Conservation (phyloP, 768 basidiomycete species). For the Tephrocybe sp. region DNA sequence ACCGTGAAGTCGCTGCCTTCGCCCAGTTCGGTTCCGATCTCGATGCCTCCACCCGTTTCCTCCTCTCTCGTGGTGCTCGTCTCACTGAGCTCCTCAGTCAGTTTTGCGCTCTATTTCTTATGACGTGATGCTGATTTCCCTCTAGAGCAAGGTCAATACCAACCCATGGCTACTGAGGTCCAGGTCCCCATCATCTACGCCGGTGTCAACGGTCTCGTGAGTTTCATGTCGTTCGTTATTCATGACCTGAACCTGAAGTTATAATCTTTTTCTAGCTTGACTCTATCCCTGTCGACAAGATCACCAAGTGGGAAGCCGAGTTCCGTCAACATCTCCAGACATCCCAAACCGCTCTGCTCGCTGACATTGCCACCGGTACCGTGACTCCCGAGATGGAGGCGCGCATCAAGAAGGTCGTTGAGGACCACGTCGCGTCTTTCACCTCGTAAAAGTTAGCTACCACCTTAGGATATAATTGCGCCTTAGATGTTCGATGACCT, state of each 20-base stretch:
- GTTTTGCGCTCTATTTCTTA: conserved; percentile 23
- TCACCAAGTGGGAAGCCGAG: conserved; percentile 89
- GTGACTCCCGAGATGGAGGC: conserved; percentile 90
- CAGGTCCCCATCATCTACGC: conserved; percentile 99
- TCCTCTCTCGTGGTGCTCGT: conserved; percentile 96
- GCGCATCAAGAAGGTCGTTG: conserved; percentile 93
- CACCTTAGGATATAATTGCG: conserved; percentile 14
- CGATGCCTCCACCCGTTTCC: conserved; percentile 98
- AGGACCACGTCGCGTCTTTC: conserved; percentile 85
- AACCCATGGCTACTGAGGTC: conserved; percentile 90
- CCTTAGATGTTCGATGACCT: conserved; percentile 17
- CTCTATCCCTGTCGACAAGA: conserved; percentile 91
- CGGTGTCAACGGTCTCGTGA: conserved; percentile 97
- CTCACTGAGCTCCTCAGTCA: conserved; percentile 92
- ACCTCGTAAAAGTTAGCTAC: conserved; percentile 45
- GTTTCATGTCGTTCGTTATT: conserved; percentile 29
- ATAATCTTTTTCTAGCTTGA: conserved; percentile 62
- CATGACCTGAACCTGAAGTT: not conserved
- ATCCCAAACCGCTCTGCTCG: conserved; percentile 72
- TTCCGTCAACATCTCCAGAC: conserved; percentile 87
- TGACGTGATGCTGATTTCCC: conserved; percentile 18
- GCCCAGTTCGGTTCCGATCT: conserved; percentile 99
- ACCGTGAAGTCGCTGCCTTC: conserved; percentile 99
- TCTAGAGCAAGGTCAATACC: conserved; percentile 97
- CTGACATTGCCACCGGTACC: conserved; percentile 80